Conservation (phyloP, 176 grass and related monocot species). For the Triticum turgidum region DNA sequence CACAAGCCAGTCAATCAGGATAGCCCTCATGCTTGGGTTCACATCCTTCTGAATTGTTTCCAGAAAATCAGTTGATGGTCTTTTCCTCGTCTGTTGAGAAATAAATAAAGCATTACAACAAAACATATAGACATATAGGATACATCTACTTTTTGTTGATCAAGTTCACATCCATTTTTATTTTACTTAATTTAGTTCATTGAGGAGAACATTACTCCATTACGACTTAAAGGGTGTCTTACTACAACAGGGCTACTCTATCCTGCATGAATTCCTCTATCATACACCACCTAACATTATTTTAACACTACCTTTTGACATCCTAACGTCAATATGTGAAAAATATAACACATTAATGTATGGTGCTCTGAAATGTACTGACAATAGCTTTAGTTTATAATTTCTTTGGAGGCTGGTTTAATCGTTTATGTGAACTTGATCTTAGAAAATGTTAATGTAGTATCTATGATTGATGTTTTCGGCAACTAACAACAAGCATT, state of each 20-base stretch:
- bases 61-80: constrained; percentile 79
- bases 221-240: neutral
- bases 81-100: constrained; percentile 74
- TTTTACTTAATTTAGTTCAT: neutral
- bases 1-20: constrained; percentile 97
- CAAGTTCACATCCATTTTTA: neutral
- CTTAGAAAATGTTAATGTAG: neutral
- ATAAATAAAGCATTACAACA: neutral
- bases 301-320: neutral
- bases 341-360: neutral
- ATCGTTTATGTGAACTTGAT: neutral
- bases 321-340: neutral
- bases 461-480: neutral
- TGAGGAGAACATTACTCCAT: neutral
- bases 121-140: neutral
- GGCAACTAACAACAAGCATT: neutral
- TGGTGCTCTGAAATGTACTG: neutral
- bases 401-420: neutral
- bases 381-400: neutral
- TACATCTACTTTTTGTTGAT: neutral
- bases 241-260: neutral
- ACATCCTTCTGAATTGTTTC: constrained; percentile 91
- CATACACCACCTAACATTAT: constrained; percentile 6
- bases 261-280: neutral
- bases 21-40: constrained; percentile 90